Conservation (phyloP, 78 protist species). For the Pigoraptor vietnamica region DNA sequence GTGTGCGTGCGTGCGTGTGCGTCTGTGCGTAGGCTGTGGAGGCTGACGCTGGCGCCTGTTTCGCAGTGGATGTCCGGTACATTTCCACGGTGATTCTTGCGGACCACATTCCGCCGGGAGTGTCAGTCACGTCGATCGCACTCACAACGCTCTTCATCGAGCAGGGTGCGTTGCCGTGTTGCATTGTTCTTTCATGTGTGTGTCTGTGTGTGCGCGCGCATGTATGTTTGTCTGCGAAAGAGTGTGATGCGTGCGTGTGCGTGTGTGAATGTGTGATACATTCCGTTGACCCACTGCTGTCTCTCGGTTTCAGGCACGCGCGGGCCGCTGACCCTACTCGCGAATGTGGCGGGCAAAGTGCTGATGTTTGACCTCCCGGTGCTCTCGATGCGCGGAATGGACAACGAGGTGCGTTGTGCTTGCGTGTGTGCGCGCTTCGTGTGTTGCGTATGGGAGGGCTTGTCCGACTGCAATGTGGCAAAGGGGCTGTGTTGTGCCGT, state of each 20-base stretch:
- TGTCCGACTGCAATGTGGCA: no score
- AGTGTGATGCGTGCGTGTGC: background rate
- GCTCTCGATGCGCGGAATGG: background rate
- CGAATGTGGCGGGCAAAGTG: background rate
- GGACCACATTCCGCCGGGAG: background rate
- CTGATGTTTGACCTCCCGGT: background rate
- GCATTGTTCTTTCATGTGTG: no score
- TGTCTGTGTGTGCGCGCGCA: background rate
- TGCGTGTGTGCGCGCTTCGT: background rate
- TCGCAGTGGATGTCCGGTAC: background rate
- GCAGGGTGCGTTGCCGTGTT: background rate
- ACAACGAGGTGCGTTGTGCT: background rate
- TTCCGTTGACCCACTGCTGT: background rate
- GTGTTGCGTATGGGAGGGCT: no score
- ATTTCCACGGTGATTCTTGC: background rate
- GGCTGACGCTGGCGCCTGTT: background rate
- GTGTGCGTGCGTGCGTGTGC: background rate
- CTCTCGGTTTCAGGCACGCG: background rate
- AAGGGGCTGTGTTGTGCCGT: no score
- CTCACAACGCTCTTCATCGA: background rate
- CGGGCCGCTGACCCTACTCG: background rate
- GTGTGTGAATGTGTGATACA: background rate
- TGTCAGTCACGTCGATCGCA: background rate
- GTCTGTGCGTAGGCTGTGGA: background rate
- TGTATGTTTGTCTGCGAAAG: background rate